Evolutionary conservation across 305 asterid genomes (phyloP).

Genomic region (Solanum aculeatissimum): DNA sequence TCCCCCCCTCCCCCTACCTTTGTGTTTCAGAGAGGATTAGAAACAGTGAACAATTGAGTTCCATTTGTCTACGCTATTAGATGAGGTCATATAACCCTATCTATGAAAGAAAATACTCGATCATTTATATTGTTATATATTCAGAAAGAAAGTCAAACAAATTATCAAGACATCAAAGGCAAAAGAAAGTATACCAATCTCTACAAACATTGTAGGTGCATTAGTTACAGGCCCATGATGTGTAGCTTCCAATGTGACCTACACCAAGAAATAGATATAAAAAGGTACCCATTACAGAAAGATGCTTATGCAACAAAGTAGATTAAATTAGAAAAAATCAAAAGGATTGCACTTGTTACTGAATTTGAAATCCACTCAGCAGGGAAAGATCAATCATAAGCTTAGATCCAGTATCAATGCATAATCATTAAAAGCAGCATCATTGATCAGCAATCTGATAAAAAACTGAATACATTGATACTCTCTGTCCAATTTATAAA

Average conservation of each 20-base stretch:
- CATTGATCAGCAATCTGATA: neutral
- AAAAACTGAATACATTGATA: neutral
- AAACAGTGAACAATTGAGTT: neutral
- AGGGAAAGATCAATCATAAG: neutral
- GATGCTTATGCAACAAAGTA: neutral
- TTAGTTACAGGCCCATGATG: conserved; percentile 23
- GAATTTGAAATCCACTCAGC: neutral
- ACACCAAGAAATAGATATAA: neutral
- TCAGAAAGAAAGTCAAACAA: neutral
- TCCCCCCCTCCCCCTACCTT: neutral
- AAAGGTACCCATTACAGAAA: neutral
- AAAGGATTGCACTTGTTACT: neutral
- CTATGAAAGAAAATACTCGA: neutral
- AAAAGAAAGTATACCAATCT: conserved; percentile 10
- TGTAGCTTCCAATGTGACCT: conserved; percentile 25
- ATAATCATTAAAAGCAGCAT: neutral
- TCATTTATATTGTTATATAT: neutral
- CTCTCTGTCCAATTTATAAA: neutral
- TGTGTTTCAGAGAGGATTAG: neutral
- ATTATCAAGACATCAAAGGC: neutral
- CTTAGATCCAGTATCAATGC: neutral
- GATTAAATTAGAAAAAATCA: neutral
- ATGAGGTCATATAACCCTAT: neutral
- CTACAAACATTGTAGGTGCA: conserved; percentile 21
- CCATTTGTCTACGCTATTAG: neutral